Conservation (phyloP, 2,329 filamentous ascomycete genomes). For the Diplodia scrobiculata region DNA sequence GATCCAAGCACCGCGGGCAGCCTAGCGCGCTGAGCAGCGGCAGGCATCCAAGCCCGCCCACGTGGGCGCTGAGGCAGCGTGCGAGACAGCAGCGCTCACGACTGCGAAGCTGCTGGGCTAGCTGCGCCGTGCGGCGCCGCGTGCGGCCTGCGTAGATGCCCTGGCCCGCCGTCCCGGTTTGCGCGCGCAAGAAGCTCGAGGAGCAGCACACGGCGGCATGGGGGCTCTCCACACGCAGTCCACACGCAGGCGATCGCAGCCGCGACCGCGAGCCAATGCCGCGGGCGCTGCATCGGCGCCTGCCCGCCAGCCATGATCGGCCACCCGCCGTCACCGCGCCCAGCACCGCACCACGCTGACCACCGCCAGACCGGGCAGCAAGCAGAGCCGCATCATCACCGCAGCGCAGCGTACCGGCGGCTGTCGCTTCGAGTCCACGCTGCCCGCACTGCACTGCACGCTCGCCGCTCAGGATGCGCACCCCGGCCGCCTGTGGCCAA, state of each 20-base stretch:
- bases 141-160: conserved; percentile 10
- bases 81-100: conserved; percentile 1
- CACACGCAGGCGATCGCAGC: neutral
- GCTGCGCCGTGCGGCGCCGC: conserved; percentile 7
- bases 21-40: conserved; percentile 19
- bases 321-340: neutral
- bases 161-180: conserved; percentile 10
- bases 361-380: neutral
- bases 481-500: conserved; percentile 14
- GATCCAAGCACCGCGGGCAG: conserved; percentile 15
- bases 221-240: neutral
- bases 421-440: neutral
- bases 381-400: neutral
- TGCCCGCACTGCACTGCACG: neutral
- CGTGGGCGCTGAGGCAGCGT: conserved; percentile 16
- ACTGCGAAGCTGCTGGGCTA: neutral
- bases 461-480: neutral
- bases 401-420: neutral
- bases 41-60: conserved; percentile 21
- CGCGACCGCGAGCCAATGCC: conserved; percentile 24
- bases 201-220: conserved; percentile 9
- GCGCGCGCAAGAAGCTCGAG: conserved; percentile 21
- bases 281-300: conserved; percentile 4
- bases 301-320: neutral
- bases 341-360: neutral